These are phyloP conservation scores for Discostella stelligera DNA, from an alignment of 352 stramenopile genomes.

Conservation along the genomic window DNA sequence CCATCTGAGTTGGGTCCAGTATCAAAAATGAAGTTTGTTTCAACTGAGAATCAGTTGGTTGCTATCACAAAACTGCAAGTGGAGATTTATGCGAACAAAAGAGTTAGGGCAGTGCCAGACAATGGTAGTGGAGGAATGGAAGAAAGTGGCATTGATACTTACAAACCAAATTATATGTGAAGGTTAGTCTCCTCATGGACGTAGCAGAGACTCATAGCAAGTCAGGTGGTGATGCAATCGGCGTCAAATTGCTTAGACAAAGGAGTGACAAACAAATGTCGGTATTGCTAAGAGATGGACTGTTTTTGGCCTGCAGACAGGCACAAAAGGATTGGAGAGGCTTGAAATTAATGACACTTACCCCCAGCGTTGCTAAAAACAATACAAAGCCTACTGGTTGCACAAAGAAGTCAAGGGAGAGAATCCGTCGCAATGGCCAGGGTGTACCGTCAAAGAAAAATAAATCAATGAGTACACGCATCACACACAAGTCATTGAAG, in stretches of 20 bases:
- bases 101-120: background rate
- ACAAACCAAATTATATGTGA: slow-evolving; percentile 2
- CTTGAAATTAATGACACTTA: slow-evolving; percentile 1
- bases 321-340: background rate
- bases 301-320: background rate
- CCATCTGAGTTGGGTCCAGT: slow-evolving; percentile 22
- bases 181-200: slow-evolving; percentile 3
- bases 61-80: background rate
- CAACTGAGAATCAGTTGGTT: slow-evolving; percentile 13
- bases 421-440: background rate
- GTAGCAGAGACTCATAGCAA: background rate
- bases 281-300: background rate
- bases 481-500: background rate
- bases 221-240: background rate
- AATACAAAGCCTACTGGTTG: background rate
- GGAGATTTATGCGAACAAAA: background rate
- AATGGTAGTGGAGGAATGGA: background rate
- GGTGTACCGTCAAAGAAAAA: background rate
- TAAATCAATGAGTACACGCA: background rate
- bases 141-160: background rate
- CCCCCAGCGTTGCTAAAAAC: background rate
- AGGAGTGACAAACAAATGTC: background rate
- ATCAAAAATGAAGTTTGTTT: slow-evolving; percentile 18
- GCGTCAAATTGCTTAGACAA: background rate
- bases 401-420: background rate